Base-by-base conservation (phyloP, 2,329 filamentous ascomycete genomes). In the Diaporthe vaccinii region DNA sequence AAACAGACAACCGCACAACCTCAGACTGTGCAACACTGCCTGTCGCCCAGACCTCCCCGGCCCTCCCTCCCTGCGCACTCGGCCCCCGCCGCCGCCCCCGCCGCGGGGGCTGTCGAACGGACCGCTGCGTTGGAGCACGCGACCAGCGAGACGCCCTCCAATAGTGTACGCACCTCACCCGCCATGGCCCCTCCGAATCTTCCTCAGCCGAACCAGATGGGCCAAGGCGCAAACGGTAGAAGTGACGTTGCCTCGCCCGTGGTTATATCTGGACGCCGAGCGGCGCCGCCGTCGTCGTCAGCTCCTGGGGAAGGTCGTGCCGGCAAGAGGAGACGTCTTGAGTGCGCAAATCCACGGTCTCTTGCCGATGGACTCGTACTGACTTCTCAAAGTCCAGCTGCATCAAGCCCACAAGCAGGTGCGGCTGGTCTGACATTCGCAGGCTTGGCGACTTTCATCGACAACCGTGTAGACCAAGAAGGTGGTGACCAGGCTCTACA, bases 401-500 rank as follows among this genome's bases (percentile, higher is more conserved):
- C 36, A 14, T 10, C 51, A n/a, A 44, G n/a, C 51, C 36, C 55
- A 15, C 61, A 22, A 65, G 58, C 39, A 57, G 36, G 17, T 53
- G 41, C n/a, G 20, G 17, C 59, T 22, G n/a, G 31, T 28, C n/a
- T 55, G 44, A 34, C 51, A 20, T 41, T 61, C 28, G 8, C 17
- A 31, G n/a, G 41, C 28, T 36, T 70, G 20, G 28, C 49, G 25
- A 28, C 55, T 17, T 39, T 25, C 15, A 71, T 76, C 61, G 75
- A 75, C 20, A 12, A 20, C 49, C 49, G 41, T 15, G 51, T 76
- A 67, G 10, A 25, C 20, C 53, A 68, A 8, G 34, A 57, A 31
- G 73, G 70, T 12, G 69, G 69, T 7, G 31, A 34, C 10, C 55
- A 51, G 34, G 25, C 34, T 41, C 77, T 81, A 28, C 81, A 81